Conservation (phyloP, 2,329 filamentous ascomycete species). For the Arthrobotrys megalospora region DNA sequence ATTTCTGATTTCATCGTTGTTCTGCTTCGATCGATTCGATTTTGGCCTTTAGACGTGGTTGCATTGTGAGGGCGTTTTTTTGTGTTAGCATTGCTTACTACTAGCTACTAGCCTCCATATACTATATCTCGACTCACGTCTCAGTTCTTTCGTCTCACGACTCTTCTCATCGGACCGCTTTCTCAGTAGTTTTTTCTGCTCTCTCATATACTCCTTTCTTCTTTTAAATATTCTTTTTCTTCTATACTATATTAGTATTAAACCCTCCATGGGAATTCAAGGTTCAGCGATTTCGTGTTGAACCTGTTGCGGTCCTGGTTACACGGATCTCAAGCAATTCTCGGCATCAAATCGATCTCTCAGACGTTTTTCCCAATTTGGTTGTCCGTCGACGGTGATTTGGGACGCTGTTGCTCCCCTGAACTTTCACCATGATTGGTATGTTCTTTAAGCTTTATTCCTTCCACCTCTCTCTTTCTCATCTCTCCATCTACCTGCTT, state of each 20-base stretch:
- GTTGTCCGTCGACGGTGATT: not conserved
- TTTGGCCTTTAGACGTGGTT: constrained; percentile 37
- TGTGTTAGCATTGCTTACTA: constrained; percentile 31
- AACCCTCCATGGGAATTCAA: not conserved
- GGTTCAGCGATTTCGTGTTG: constrained; percentile 10
- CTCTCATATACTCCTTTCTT: not conserved
- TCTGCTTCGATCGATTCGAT: not conserved
- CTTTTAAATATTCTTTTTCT: not conserved
- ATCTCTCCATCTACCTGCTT: not conserved
- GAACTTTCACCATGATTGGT: constrained; percentile 40
- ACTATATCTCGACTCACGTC: constrained; percentile 10
- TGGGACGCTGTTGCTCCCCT: not conserved
- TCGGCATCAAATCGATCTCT: constrained; percentile 11
- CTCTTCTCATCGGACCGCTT: not conserved
- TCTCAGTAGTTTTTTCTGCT: not conserved
- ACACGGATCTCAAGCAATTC: constrained; percentile 40
- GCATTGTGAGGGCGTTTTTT: constrained; percentile 47
- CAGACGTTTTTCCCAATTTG: constrained; percentile 5
- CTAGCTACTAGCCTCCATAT: not conserved
- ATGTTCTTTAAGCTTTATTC: not conserved
- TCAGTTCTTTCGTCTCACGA: not conserved
- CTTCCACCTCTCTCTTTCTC: not conserved
- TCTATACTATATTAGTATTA: not conserved
- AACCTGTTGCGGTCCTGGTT: constrained; percentile 31
- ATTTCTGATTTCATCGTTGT: constrained; percentile 4